Percentiles rank a stretch among this genome's conserved stretches.
phyloP scores from a whole-genome alignment of 805 yeast genomes.

The Barnettozyma vustinii region DNA sequence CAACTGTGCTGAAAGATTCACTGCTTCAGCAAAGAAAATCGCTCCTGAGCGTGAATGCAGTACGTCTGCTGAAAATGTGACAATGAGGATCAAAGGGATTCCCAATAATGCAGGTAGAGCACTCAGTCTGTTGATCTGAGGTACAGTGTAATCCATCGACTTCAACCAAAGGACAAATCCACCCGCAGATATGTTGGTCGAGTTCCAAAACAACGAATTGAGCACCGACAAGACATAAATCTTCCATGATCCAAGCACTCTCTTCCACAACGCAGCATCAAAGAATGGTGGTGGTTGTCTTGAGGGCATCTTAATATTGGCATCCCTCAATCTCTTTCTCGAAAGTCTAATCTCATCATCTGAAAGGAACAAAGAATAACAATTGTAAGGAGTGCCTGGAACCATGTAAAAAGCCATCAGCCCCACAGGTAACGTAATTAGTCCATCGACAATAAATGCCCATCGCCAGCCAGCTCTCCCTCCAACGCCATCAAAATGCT shows the following conservation, averaged over 20 bases:
- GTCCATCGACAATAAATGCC: constrained; percentile 59
- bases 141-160: constrained; percentile 31
- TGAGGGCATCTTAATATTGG: constrained; percentile 28
- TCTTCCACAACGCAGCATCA: constrained; percentile 46
- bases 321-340: constrained; percentile 34
- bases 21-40: constrained; percentile 36
- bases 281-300: constrained; percentile 27
- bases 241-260: constrained; percentile 50
- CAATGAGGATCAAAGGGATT: background rate
- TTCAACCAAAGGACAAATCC: constrained; percentile 40
- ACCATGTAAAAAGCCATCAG: constrained; percentile 47
- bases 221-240: constrained; percentile 42
- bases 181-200: constrained; percentile 41
- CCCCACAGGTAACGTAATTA: constrained; percentile 55
- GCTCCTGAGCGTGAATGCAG: constrained; percentile 38
- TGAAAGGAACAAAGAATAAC: constrained; percentile 46
- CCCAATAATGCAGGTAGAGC: constrained; percentile 34
- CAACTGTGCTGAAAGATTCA: constrained; percentile 41
- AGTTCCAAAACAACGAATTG: constrained; percentile 51
- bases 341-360: constrained; percentile 54
- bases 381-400: constrained; percentile 63
- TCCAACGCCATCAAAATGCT: constrained; percentile 34
- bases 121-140: constrained; percentile 34
- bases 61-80: constrained; percentile 24
- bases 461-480: constrained; percentile 60